Evolutionary conservation across 345 rosid species (phyloP).

Genomic region (Hevea brasiliensis): DNA sequence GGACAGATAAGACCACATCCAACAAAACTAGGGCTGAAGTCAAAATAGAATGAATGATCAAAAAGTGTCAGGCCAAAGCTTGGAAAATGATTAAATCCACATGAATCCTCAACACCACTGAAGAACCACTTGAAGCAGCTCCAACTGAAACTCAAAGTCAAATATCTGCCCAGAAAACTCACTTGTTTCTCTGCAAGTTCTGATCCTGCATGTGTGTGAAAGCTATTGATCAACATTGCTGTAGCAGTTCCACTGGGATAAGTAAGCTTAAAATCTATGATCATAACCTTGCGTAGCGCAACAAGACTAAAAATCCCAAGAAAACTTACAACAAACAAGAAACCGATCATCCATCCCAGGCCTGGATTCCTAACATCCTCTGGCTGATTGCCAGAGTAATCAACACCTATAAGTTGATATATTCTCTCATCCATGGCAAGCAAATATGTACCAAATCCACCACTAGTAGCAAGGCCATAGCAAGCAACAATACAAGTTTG

Average conservation of each 20-base stretch:
- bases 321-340: slow-evolving; percentile 19
- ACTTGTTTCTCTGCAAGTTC: slow-evolving; percentile 15
- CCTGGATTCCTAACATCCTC: slow-evolving; percentile 11
- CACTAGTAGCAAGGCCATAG: slow-evolving; percentile 4
- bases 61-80: slow-evolving; percentile 10
- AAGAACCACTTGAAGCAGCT: slow-evolving; percentile 17
- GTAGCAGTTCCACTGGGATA: slow-evolving; percentile 16
- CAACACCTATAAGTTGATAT: slow-evolving; percentile 1
- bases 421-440: slow-evolving; percentile 15
- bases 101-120: background rate
- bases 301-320: slow-evolving; percentile 11
- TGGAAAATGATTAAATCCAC: slow-evolving; percentile 16
- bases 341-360: slow-evolving; percentile 10
- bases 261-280: slow-evolving; percentile 7
- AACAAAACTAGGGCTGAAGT: slow-evolving; percentile 18
- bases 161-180: slow-evolving; percentile 1
- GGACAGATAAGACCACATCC: slow-evolving; percentile 22
- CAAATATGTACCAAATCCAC: slow-evolving; percentile 6
- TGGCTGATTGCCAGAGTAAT: slow-evolving; percentile 1
- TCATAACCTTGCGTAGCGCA: slow-evolving; percentile 12
- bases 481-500: slow-evolving; percentile 16
- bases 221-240: slow-evolving; percentile 8
- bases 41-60: slow-evolving; percentile 7
- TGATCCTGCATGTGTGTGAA: slow-evolving; percentile 6
- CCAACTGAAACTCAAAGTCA: slow-evolving; percentile 11